Conservation (phyloP, 352 stramenopile species). For the Phytophthora agathidicida region DNA sequence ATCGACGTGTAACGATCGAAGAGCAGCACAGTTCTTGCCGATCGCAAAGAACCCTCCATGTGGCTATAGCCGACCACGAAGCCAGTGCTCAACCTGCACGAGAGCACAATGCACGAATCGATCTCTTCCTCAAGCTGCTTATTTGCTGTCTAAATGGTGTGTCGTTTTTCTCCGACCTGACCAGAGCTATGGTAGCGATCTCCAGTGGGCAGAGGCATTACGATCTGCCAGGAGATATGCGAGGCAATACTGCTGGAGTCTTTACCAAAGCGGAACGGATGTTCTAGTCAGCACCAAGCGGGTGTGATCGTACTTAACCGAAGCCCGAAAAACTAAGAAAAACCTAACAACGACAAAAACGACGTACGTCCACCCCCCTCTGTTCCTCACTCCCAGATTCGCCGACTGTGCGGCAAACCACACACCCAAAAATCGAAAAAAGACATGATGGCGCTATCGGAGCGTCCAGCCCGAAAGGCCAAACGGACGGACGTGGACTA, state of each 20-base stretch:
- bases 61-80: too few relatives aligned
- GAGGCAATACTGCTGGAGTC: too few relatives aligned
- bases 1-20: slow-evolving; percentile 8
- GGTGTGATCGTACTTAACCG: slow-evolving; percentile 35
- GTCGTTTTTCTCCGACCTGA: too few relatives aligned
- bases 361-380: slow-evolving; percentile 24
- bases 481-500: slow-evolving; percentile 85
- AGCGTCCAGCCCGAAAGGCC: slow-evolving; percentile 62
- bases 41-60: slow-evolving; percentile 3
- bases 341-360: slow-evolving; percentile 31
- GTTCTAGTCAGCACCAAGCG: too few relatives aligned
- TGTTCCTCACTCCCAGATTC: slow-evolving; percentile 43
- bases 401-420: slow-evolving; percentile 18
- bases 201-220: too few relatives aligned
- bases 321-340: slow-evolving; percentile 29
- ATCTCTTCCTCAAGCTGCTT: too few relatives aligned
- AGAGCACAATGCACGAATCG: too few relatives aligned
- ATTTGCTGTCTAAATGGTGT: too few relatives aligned
- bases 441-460: slow-evolving; percentile 33
- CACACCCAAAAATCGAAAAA: not conserved
- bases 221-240: too few relatives aligned
- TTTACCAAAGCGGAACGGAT: too few relatives aligned
- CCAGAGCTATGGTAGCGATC: too few relatives aligned
- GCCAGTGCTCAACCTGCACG: too few relatives aligned
- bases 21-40: slow-evolving; percentile 8